phyloP scores from a whole-genome alignment of 768 basidiomycete species.

The Podaxis carcinomalis region DNA sequence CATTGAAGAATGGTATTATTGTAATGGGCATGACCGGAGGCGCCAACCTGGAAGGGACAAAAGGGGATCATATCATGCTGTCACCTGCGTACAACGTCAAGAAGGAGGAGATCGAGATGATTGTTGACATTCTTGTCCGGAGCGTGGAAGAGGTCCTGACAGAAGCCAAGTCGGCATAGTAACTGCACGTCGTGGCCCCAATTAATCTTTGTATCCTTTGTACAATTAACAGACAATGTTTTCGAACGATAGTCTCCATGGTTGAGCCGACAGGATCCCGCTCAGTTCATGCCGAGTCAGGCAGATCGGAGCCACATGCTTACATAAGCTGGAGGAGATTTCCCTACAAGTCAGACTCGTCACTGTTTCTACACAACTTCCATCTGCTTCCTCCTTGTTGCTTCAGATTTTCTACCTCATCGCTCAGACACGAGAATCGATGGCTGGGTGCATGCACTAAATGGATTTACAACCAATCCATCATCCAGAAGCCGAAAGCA shows the following conservation, averaged over 20 bases:
- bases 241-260: background rate
- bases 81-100: slow-evolving; percentile 81
- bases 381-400: slow-evolving; percentile 26
- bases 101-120: slow-evolving; percentile 59
- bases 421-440: slow-evolving; percentile 53
- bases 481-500: slow-evolving; percentile 68
- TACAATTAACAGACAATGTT: background rate
- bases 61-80: slow-evolving; percentile 69
- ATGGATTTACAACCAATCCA: slow-evolving; percentile 83
- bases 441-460: slow-evolving; percentile 87
- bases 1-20: slow-evolving; percentile 62
- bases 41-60: slow-evolving; percentile 61
- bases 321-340: slow-evolving; percentile 41
- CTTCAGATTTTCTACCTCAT: slow-evolving; percentile 24
- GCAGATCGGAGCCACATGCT: slow-evolving; percentile 21
- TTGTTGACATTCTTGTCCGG: slow-evolving; percentile 61
- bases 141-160: slow-evolving; percentile 62
- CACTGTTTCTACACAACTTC: slow-evolving; percentile 22
- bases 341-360: slow-evolving; percentile 26
- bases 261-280: background rate
- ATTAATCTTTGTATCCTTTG: slow-evolving; percentile 9
- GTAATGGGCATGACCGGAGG: slow-evolving; percentile 75
- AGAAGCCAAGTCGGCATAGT: slow-evolving; percentile 21
- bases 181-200: background rate
- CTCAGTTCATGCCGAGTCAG: slow-evolving; percentile 6